phyloP scores from a whole-genome alignment of 208 protist species.

The Trypanosoma avium region DNA sequence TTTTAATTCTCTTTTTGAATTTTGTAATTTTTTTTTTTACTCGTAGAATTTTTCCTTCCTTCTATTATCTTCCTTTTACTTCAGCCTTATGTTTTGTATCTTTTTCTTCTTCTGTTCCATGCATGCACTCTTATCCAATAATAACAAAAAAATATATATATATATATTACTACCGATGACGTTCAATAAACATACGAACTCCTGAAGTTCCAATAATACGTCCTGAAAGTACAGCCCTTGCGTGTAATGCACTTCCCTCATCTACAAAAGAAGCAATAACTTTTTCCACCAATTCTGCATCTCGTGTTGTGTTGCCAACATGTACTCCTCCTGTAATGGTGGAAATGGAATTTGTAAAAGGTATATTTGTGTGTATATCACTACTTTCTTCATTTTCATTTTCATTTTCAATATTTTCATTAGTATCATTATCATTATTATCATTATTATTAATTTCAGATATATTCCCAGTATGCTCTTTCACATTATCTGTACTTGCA shows the following conservation, averaged over 20 bases:
- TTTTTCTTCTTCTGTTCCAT: no score
- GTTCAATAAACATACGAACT: constrained; percentile 78
- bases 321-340: no score
- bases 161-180: constrained; percentile 18
- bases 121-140: no score
- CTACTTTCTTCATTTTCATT: background rate
- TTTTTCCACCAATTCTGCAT: constrained; percentile 6
- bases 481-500: constrained; percentile 28
- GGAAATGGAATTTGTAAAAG: no score
- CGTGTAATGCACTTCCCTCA: constrained; percentile 80
- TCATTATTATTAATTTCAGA: background rate
- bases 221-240: constrained; percentile 78
- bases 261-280: constrained; percentile 74
- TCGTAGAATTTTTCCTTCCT: no score
- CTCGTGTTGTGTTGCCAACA: no score
- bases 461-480: background rate
- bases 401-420: background rate
- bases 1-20: no score
- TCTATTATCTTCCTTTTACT: background rate
- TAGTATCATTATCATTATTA: background rate
- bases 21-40: no score
- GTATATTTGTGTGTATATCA: background rate
- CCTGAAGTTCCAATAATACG: constrained; percentile 72
- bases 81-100: constrained; percentile 15
- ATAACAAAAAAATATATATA: background rate